Percentiles rank a stretch among this genome's conserved stretches.
These are phyloP conservation scores for Inga oerstediana DNA, from an alignment of 306 rosid genomes.

Conservation along the genomic window DNA sequence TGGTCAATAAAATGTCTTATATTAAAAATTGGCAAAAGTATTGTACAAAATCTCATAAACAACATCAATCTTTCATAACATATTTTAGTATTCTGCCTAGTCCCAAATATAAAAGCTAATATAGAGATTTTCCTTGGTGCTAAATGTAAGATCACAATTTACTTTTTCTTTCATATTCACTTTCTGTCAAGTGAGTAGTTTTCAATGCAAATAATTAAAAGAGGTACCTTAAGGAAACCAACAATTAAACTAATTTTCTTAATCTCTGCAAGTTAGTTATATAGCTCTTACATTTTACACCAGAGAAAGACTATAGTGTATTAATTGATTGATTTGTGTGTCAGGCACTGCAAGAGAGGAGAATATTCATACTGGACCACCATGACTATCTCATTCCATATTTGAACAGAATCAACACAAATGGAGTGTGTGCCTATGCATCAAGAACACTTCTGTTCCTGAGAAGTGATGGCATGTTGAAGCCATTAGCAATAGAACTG, in stretches of 20 bases:
- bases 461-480: conserved; percentile 60
- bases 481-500: conserved; percentile 75
- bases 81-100: not conserved
- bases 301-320: not conserved
- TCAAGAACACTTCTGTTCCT: conserved; percentile 69
- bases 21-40: no score
- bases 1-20: no score
- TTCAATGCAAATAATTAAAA: no score
- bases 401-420: conserved; percentile 56
- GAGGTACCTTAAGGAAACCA: not conserved
- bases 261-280: no score
- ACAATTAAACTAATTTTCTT: not conserved
- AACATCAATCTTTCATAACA: not conserved
- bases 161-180: no score
- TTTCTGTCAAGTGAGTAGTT: no score
- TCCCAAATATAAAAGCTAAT: no score
- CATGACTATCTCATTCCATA: conserved; percentile 72
- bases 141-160: no score
- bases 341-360: conserved; percentile 58
- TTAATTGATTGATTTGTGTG: not conserved
- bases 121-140: no score
- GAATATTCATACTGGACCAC: conserved; percentile 69
- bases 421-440: conserved; percentile 57
- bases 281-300: no score
- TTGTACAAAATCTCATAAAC: not conserved